These are phyloP conservation scores for Cladorrhinum sp. DNA, from an alignment of 2,329 filamentous ascomycete genomes.

Conservation along the genomic window DNA sequence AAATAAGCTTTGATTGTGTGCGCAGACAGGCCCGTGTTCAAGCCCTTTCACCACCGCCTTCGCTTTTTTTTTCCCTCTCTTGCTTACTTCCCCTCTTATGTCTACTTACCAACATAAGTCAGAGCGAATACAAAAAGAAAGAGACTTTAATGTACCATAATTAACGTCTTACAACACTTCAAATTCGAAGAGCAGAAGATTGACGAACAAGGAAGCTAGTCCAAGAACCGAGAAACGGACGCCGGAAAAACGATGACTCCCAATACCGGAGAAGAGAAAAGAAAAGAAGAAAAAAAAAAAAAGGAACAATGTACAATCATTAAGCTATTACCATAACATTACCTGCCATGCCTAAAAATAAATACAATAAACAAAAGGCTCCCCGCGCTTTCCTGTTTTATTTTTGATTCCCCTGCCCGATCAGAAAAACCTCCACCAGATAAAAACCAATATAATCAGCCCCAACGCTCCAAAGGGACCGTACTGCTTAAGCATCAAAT, in stretches of 20 bases:
- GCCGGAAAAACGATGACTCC: not conserved
- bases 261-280: not conserved
- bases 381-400: not conserved
- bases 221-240: not conserved
- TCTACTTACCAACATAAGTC: too few relatives aligned
- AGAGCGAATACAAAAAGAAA: too few relatives aligned
- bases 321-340: not conserved
- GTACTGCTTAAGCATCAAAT: constrained; percentile 93
- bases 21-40: too few relatives aligned
- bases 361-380: not conserved
- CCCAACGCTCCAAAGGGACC: constrained; percentile 81
- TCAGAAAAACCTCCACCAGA: constrained; percentile 93
- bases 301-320: not conserved
- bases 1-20: too few relatives aligned
- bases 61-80: too few relatives aligned
- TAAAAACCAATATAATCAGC: constrained; percentile 78
- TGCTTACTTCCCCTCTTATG: too few relatives aligned
- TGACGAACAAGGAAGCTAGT: too few relatives aligned
- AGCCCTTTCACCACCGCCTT: too few relatives aligned
- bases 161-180: too few relatives aligned
- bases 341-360: too few relatives aligned
- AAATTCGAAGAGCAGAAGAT: too few relatives aligned
- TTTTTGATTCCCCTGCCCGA: not conserved
- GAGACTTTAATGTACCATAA: too few relatives aligned
- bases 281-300: not conserved